Conservation (phyloP, 352 stramenopile species). For the Pythium coloratum region DNA sequence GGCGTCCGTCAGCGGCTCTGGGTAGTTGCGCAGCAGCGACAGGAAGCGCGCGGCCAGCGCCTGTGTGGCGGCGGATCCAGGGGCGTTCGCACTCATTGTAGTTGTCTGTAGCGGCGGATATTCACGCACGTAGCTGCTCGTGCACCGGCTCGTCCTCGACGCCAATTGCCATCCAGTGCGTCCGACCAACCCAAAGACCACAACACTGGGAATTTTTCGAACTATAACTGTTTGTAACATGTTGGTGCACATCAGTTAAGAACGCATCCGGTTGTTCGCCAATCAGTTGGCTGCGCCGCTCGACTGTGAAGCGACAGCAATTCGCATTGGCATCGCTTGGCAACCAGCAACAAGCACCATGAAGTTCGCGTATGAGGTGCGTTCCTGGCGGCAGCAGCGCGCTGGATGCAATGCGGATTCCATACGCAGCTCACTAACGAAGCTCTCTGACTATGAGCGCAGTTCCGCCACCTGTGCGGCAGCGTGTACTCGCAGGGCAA, state of each 20-base stretch:
- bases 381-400: background rate
- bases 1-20: conserved; percentile 72
- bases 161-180: conserved; percentile 13
- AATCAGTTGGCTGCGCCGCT: conserved; percentile 20
- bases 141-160: background rate
- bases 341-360: conserved; percentile 33
- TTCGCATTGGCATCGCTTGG: conserved; percentile 7
- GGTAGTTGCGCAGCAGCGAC: conserved; percentile 74
- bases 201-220: background rate
- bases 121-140: conserved; percentile 7
- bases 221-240: conserved; percentile 1
- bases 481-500: conserved; percentile 94
- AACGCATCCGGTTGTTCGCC: conserved; percentile 29
- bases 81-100: conserved; percentile 10
- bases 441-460: conserved; percentile 6
- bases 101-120: background rate
- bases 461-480: conserved; percentile 93
- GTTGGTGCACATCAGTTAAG: conserved; percentile 6
- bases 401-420: background rate
- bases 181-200: conserved; percentile 4
- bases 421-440: background rate
- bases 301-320: conserved; percentile 22
- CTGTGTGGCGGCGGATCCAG: conserved; percentile 32
- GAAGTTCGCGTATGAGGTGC: conserved; percentile 89
- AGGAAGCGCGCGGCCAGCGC: conserved; percentile 61